Percentiles rank a stretch among this genome's conserved stretches.
These are phyloP conservation scores for Choricystis sp. DNA, from an alignment of 139 green algal genomes.

Conservation along the genomic window DNA sequence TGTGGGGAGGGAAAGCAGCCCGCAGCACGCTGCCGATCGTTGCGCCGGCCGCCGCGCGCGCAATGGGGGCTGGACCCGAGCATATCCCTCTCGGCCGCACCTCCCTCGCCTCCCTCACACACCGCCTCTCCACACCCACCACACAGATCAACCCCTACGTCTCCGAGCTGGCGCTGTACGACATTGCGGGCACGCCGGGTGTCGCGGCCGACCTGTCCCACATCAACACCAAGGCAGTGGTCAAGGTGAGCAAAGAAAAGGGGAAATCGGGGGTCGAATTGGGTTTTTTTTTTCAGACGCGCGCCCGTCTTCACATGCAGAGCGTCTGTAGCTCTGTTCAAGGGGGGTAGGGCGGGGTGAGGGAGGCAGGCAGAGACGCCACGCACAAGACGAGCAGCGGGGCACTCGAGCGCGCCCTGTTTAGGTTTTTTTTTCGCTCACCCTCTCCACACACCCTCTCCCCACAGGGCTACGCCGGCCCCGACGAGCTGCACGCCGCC, in stretches of 20 bases:
- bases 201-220: slow-evolving; percentile 89
- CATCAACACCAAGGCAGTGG: slow-evolving; percentile 82
- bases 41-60: too few relatives aligned
- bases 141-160: slow-evolving; percentile 54
- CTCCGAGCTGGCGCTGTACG: slow-evolving; percentile 62
- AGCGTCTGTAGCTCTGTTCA: too few relatives aligned
- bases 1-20: too few relatives aligned
- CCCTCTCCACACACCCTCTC: neutral
- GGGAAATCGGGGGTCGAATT: neutral
- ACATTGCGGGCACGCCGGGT: slow-evolving; percentile 72
- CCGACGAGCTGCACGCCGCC: slow-evolving; percentile 50
- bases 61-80: too few relatives aligned
- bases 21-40: too few relatives aligned
- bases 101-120: neutral
- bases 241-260: slow-evolving; percentile 29
- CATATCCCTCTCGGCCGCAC: too few relatives aligned
- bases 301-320: too few relatives aligned
- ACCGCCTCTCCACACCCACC: neutral
- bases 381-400: too few relatives aligned
- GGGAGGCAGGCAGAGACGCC: too few relatives aligned
- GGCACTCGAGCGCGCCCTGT: neutral
- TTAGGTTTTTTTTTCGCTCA: neutral
- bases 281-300: neutral
- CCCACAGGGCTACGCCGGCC: slow-evolving; percentile 35
- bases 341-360: too few relatives aligned